Evolutionary conservation across 805 yeast species (phyloP).

Genomic region (Myxozyma kluyveri): DNA sequence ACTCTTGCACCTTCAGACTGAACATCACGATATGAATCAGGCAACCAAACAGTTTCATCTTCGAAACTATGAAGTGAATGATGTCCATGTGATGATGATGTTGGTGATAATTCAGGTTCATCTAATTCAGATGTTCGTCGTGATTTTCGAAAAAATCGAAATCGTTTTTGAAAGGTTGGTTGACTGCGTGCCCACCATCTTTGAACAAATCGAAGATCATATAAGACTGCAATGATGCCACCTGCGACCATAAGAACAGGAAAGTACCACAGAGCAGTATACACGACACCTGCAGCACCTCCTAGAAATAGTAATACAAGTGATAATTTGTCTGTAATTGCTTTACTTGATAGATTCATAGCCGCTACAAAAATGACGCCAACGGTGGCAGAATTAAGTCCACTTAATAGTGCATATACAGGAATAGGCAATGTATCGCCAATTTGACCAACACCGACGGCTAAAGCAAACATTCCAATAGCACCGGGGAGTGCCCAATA

Average conservation of each 20-base stretch:
- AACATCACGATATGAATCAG: slow-evolving; percentile 15
- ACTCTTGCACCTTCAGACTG: slow-evolving; percentile 9
- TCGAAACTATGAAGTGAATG: no score
- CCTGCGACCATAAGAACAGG: slow-evolving; percentile 26
- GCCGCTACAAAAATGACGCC: slow-evolving; percentile 28
- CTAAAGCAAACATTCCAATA: slow-evolving; percentile 21
- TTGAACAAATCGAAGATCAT: slow-evolving; percentile 11
- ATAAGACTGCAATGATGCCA: slow-evolving; percentile 17
- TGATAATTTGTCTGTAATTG: slow-evolving; percentile 24
- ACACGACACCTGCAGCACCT: slow-evolving; percentile 20
- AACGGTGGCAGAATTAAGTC: slow-evolving; percentile 26
- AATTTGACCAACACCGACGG: slow-evolving; percentile 24
- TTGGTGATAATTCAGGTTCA: neutral
- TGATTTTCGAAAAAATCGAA: no score
- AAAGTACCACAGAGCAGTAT: slow-evolving; percentile 26
- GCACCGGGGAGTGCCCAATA: slow-evolving; percentile 29
- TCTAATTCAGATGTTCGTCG: no score
- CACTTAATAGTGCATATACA: slow-evolving; percentile 23
- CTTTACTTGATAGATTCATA: slow-evolving; percentile 12
- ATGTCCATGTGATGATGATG: no score
- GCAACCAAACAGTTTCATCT: slow-evolving; percentile 20
- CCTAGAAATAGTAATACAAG: slow-evolving; percentile 17
- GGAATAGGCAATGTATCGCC: slow-evolving; percentile 20
- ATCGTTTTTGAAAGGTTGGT: no score
- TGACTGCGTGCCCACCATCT: no score